phyloP scores from a whole-genome alignment of 164 flowering plant genomes.

The Paratinospora sagittata region DNA sequence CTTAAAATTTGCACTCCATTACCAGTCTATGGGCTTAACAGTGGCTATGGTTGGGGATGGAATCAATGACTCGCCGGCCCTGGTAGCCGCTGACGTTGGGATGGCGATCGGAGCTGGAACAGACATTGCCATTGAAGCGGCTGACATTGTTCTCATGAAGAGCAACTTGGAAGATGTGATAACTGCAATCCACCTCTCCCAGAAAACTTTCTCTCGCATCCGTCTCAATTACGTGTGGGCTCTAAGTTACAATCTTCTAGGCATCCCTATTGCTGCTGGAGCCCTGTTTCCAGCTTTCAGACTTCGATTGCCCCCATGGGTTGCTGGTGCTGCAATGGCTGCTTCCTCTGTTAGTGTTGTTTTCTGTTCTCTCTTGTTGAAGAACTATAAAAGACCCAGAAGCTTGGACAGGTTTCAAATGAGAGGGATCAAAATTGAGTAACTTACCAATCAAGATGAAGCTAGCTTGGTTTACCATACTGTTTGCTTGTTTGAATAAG shows the following conservation, averaged over 20 bases:
- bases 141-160: constrained; percentile 79
- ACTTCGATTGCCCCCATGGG: constrained; percentile 73
- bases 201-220: constrained; percentile 55
- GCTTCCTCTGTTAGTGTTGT: constrained; percentile 87
- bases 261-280: constrained; percentile 73
- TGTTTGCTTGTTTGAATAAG: not conserved
- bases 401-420: constrained; percentile 42
- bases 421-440: constrained; percentile 35
- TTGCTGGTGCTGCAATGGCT: constrained; percentile 85
- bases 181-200: constrained; percentile 71
- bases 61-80: constrained; percentile 84
- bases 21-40: constrained; percentile 40
- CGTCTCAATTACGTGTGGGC: constrained; percentile 78
- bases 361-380: constrained; percentile 52
- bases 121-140: constrained; percentile 77
- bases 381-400: constrained; percentile 55
- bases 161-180: constrained; percentile 79
- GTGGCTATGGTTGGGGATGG: constrained; percentile 92
- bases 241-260: constrained; percentile 57
- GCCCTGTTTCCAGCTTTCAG: constrained; percentile 52
- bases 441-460: constrained; percentile 9
- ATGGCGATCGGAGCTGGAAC: constrained; percentile 91
- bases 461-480: not conserved
- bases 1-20: not conserved
- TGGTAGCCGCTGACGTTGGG: constrained; percentile 78